Conservation (phyloP, 1,139 yeast genomes). For the Wickerhamiella pararugosa region DNA sequence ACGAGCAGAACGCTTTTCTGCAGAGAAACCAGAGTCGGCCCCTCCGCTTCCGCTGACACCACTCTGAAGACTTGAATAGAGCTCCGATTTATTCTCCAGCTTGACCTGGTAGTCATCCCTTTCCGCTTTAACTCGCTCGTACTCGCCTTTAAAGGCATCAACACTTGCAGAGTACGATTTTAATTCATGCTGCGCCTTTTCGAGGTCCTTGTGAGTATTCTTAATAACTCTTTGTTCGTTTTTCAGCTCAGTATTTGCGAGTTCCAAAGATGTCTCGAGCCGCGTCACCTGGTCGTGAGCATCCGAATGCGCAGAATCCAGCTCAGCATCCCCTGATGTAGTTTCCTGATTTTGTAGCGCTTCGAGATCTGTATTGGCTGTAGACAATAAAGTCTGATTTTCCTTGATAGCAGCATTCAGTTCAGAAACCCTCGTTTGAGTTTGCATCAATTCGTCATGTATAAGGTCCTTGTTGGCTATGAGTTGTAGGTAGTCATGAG, state of each 20-base stretch:
- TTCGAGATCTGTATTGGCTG: no score
- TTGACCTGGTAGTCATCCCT: constrained; percentile 22
- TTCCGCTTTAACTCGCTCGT: not conserved
- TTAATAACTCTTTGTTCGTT: not conserved
- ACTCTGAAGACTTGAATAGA: constrained; percentile 63
- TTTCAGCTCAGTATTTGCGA: constrained; percentile 27
- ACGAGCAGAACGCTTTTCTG: not conserved
- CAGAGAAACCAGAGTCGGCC: constrained; percentile 45
- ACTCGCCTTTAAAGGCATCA: not conserved
- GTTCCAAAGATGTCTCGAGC: constrained; percentile 46
- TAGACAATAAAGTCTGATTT: no score
- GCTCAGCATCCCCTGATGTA: no score
- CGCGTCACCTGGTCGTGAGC: constrained; percentile 35
- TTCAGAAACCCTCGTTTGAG: no score
- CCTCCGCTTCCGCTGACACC: constrained; percentile 82
- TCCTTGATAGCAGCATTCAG: no score
- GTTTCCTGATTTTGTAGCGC: no score
- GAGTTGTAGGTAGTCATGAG: no score
- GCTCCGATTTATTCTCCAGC: constrained; percentile 38
- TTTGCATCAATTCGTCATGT: no score
- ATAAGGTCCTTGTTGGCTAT: no score
- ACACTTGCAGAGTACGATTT: not conserved
- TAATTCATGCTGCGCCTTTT: not conserved
- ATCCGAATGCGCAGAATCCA: no score
- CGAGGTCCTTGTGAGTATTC: not conserved